Base-by-base conservation (phyloP, 108 stramenopile species). In the Nitzschia inconspicua region DNA sequence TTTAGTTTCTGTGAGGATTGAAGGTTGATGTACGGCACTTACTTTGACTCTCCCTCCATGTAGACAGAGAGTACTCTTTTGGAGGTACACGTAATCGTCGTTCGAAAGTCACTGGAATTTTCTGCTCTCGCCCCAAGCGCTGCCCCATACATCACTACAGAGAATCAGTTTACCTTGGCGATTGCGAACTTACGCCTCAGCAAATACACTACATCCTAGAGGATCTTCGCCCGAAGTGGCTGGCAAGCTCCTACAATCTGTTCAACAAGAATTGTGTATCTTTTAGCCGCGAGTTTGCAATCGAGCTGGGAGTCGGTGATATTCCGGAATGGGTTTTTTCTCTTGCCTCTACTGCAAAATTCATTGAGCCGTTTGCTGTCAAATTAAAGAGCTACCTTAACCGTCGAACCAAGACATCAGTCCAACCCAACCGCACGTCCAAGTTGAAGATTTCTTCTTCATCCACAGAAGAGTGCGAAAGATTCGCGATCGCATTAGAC, bases 61-160 rank as follows among this genome's bases (percentile, higher is more conserved):
- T n/a, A n/a, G n/a, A n/a, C n/a, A n/a, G 18, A 11, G 65, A 65
- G 26, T 51, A 44, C 13, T 65, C 65, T 5, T 65, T 65, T 34
- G 65, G 65, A 23, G 65, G 55, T 4, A 44, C 50, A 11, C 9
- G 9, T 3, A 23, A 56, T 37, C 36, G 32, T 20, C 25, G 32
- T 0, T n/a, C 27, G 4, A 43, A 3, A 10, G 2, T 26, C n/a
- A 26, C 50, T 24, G 63, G 63, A 3, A 35, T 65, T 22, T 65
- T 65, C 43, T 34, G 16, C 19, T 65, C 53, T 27, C 28, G 26
- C 14, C 63, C 63, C 16, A 65, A 35, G 24, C 32, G 18, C n/a
- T 65, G 63, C 28, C 63, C 63, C 37, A 65, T 65, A 36, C 63
- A 65, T 28, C 37, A 53, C n/a, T 65, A 65, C 24, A 35, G 53